phyloP scores from a whole-genome alignment of 140 eudicot species.

The Anethum foeniculum region DNA sequence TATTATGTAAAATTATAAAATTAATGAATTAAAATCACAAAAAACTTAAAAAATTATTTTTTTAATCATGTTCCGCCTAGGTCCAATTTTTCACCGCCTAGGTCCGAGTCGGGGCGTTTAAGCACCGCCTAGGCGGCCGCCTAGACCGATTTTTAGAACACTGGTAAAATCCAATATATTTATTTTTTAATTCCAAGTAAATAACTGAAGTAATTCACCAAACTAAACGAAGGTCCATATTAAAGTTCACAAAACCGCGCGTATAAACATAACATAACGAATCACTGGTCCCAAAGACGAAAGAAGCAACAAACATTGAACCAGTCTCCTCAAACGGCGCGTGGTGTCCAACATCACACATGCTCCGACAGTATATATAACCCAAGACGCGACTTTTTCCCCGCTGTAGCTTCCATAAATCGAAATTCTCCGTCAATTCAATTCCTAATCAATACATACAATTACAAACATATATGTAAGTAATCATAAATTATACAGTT shows the following conservation, averaged over 20 bases:
- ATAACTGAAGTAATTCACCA: neutral
- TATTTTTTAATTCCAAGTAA: too few relatives aligned
- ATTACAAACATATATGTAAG: neutral
- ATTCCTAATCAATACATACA: constrained; percentile 1
- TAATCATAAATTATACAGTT: neutral
- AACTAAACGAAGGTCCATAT: neutral
- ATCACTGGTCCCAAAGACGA: neutral
- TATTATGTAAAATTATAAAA: too few relatives aligned
- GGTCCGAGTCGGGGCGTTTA: too few relatives aligned
- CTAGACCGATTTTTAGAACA: too few relatives aligned
- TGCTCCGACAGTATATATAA: neutral
- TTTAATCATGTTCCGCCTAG: too few relatives aligned
- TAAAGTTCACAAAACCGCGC: neutral
- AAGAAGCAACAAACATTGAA: neutral
- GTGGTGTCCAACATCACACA: neutral
- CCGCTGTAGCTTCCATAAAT: neutral
- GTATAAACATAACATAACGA: neutral
- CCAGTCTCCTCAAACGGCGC: constrained; percentile 6
- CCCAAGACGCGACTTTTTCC: neutral
- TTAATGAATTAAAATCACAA: too few relatives aligned
- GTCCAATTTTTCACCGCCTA: too few relatives aligned
- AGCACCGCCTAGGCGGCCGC: too few relatives aligned
- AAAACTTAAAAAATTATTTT: too few relatives aligned
- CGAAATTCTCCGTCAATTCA: constrained; percentile 1
- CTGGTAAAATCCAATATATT: too few relatives aligned